phyloP scores from a whole-genome alignment of 352 stramenopile species.

The Aphanomyces astaci region DNA sequence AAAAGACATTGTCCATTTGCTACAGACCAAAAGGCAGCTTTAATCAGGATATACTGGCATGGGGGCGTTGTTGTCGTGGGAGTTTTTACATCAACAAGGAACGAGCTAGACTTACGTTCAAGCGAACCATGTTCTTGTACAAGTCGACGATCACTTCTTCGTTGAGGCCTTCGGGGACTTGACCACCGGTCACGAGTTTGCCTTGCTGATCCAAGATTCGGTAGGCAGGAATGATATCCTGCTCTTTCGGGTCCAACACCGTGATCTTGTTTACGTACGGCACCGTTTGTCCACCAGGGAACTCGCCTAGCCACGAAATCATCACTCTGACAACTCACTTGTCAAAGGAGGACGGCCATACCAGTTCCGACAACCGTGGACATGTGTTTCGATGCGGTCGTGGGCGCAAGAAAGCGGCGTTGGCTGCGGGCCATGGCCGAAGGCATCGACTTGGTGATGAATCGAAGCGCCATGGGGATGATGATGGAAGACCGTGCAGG shows the following conservation, averaged over 20 bases:
- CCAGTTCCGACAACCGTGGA: conserved; percentile 14
- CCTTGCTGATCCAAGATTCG: conserved; percentile 84
- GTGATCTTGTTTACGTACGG: conserved; percentile 84
- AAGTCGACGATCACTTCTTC: conserved; percentile 75
- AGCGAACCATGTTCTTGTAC: conserved; percentile 77
- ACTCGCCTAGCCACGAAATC: conserved; percentile 57
- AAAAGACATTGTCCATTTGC: conserved; percentile 97
- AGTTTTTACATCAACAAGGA: too few relatives aligned
- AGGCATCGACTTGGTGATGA: conserved; percentile 12
- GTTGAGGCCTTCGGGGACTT: conserved; percentile 60
- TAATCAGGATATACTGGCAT: too few relatives aligned
- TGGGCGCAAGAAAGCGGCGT: background rate
- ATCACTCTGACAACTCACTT: too few relatives aligned
- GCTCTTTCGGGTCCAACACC: conserved; percentile 80
- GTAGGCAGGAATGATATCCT: conserved; percentile 82
- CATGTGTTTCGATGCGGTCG: background rate
- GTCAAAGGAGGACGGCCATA: too few relatives aligned
- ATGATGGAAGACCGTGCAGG: background rate
- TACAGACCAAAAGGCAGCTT: too few relatives aligned
- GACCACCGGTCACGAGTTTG: conserved; percentile 56
- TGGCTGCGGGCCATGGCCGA: background rate
- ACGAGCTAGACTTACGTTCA: conserved; percentile 49
- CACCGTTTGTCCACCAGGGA: conserved; percentile 71
- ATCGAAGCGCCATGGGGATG: conserved; percentile 22
- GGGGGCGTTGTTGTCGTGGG: too few relatives aligned